Percentiles rank a stretch among this genome's conserved stretches.
Evolutionary conservation across 78 protist species (phyloP).

Genomic region (Protostelium mycophagum): DNA sequence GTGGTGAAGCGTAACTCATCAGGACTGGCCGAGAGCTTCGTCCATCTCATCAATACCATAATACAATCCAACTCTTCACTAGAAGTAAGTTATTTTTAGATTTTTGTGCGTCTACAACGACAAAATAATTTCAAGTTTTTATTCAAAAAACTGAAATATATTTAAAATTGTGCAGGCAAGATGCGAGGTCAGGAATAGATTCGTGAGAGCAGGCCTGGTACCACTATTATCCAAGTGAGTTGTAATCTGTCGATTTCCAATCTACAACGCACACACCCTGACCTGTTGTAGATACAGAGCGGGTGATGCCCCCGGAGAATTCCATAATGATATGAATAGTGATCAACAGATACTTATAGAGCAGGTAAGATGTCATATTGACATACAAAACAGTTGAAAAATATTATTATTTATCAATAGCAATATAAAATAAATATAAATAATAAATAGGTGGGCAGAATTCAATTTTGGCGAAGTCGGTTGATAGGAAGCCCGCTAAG

Average conservation of each 20-base stretch:
- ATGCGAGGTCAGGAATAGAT: background rate
- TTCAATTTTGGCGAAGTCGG: background rate
- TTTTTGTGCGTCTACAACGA: too few species aligned
- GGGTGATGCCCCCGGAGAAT: background rate
- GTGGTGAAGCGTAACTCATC: background rate
- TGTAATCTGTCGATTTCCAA: too few species aligned
- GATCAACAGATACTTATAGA: background rate
- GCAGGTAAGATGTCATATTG: background rate
- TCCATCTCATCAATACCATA: background rate
- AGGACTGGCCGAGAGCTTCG: background rate
- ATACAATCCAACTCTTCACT: background rate
- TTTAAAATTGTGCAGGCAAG: background rate
- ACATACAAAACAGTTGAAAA: background rate
- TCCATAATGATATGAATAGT: background rate
- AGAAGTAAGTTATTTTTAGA: background rate
- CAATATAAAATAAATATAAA: too few species aligned
- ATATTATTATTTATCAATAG: too few species aligned
- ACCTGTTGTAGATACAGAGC: background rate
- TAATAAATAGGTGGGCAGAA: background rate
- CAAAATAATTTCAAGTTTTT: too few species aligned
- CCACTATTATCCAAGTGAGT: background rate
- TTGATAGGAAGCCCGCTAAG: background rate
- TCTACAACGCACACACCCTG: too few species aligned
- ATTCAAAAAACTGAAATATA: too few species aligned
- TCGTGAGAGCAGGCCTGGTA: background rate